Percentiles rank a stretch among this genome's conserved stretches.
phyloP scores from a whole-genome alignment of 2,329 filamentous ascomycete genomes.

The Lachnellula willkommii region DNA sequence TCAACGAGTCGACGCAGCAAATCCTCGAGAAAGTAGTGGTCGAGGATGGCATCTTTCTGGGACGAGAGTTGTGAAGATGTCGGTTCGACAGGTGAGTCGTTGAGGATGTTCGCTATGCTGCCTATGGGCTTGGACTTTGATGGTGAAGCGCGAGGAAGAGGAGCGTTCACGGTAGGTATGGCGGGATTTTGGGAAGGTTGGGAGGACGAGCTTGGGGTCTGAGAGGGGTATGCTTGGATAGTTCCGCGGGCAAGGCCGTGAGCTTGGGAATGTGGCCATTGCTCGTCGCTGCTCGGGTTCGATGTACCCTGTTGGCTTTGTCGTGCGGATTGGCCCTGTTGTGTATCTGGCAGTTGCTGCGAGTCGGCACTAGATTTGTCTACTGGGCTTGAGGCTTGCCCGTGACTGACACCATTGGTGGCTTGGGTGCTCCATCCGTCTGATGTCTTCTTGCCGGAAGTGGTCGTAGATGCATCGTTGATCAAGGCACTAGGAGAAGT shows the following conservation, averaged over 20 bases:
- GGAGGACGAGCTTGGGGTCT: slow-evolving; percentile 28
- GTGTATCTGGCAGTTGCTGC: slow-evolving; percentile 48
- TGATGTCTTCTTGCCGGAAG: slow-evolving; percentile 73
- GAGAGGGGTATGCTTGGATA: slow-evolving; percentile 24
- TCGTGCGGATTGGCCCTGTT: slow-evolving; percentile 22
- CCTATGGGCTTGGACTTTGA: slow-evolving; percentile 22
- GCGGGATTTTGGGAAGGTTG: slow-evolving; percentile 31
- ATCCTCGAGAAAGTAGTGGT: slow-evolving; percentile 34
- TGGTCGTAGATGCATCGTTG: slow-evolving; percentile 88
- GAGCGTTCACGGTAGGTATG: slow-evolving; percentile 36
- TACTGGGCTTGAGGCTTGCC: slow-evolving; percentile 26
- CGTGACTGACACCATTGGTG: slow-evolving; percentile 54
- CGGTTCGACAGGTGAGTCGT: slow-evolving; percentile 29
- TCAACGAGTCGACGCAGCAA: slow-evolving; percentile 22
- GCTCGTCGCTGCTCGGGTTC: slow-evolving; percentile 46
- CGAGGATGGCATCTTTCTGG: slow-evolving; percentile 34
- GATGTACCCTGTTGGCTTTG: slow-evolving; percentile 12
- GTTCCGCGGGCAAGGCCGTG: slow-evolving; percentile 43
- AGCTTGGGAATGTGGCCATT: slow-evolving; percentile 55
- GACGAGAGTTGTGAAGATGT: slow-evolving; percentile 26
- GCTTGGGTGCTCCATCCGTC: slow-evolving; percentile 65
- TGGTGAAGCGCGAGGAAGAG: slow-evolving; percentile 20
- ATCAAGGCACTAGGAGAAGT: slow-evolving; percentile 54
- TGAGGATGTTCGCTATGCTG: slow-evolving; percentile 26
- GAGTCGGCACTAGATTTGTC: slow-evolving; percentile 24